phyloP scores from a whole-genome alignment of 164 flowering plant genomes.

The Nymphaea colorata region DNA sequence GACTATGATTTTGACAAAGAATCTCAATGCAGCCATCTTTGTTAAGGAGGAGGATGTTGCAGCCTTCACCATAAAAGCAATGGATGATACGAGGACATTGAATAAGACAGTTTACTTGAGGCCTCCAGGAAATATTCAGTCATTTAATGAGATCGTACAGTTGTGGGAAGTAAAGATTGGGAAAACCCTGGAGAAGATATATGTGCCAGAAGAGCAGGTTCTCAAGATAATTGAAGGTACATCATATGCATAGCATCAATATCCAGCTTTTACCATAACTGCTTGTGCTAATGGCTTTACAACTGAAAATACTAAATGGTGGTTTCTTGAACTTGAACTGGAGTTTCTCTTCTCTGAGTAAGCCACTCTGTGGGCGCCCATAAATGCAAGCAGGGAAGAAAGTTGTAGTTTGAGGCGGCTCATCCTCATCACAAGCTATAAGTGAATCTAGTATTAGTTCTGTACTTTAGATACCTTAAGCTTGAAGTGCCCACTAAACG shows the following conservation, averaged over 20 bases:
- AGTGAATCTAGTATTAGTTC: too few species aligned
- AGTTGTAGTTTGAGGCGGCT: too few species aligned
- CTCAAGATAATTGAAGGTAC: slow-evolving; percentile 56
- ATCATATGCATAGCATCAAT: background rate
- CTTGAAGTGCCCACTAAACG: too few species aligned
- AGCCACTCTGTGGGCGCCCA: too few species aligned
- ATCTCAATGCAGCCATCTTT: slow-evolving; percentile 42
- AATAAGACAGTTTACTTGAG: slow-evolving; percentile 58
- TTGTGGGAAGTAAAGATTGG: slow-evolving; percentile 78
- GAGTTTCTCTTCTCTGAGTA: too few species aligned
- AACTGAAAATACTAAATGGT: too few species aligned
- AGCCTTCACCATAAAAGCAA: slow-evolving; percentile 54
- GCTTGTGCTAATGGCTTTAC: too few species aligned
- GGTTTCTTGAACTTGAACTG: too few species aligned
- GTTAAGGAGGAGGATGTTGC: slow-evolving; percentile 70
- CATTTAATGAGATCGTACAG: slow-evolving; percentile 68
- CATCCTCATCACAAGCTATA: too few species aligned
- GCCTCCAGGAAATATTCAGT: slow-evolving; percentile 74
- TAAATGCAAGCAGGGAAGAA: too few species aligned
- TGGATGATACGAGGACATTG: slow-evolving; percentile 73
- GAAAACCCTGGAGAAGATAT: slow-evolving; percentile 48
- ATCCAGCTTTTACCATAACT: background rate
- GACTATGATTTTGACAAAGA: background rate
- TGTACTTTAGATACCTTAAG: too few species aligned
- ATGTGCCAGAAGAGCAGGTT: slow-evolving; percentile 48